Percentiles rank a stretch among this genome's conserved stretches.
Evolutionary conservation across 1,284 basidiomycete species (phyloP).

Genomic region (Cutaneotrichosporon cyanovorans): DNA sequence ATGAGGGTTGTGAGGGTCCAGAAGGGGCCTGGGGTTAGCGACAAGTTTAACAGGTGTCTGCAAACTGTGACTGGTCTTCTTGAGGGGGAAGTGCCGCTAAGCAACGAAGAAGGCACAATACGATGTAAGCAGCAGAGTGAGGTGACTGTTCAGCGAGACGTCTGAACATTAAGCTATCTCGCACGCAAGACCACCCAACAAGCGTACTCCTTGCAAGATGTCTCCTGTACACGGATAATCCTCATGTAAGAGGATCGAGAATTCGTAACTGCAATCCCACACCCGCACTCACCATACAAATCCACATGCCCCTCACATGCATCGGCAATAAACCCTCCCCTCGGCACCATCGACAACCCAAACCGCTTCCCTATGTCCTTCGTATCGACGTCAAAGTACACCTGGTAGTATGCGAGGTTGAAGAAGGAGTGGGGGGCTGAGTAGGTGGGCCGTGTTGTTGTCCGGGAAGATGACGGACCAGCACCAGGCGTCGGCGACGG

Average conservation of each 20-base stretch:
- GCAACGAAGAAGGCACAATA: too few relatives aligned
- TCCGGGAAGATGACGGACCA: background rate
- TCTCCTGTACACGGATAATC: too few relatives aligned
- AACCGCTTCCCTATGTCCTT: slow-evolving; percentile 45
- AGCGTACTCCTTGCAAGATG: too few relatives aligned
- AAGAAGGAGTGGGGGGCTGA: slow-evolving; percentile 38
- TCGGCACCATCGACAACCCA: slow-evolving; percentile 46
- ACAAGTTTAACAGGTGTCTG: background rate
- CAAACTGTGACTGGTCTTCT: background rate
- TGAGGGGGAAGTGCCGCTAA: too few relatives aligned
- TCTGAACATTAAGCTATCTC: too few relatives aligned
- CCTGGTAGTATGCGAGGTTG: slow-evolving; percentile 46
- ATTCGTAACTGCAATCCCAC: too few relatives aligned
- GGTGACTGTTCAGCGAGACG: too few relatives aligned
- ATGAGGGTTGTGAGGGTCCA: slow-evolving; percentile 91
- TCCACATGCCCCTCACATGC: slow-evolving; percentile 48
- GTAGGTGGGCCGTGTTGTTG: background rate
- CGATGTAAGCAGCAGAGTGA: too few relatives aligned
- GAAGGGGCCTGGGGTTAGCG: slow-evolving; percentile 61
- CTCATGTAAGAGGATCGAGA: slow-evolving; percentile 84
- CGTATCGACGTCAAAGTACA: slow-evolving; percentile 50
- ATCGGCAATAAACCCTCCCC: slow-evolving; percentile 46
- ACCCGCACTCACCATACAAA: slow-evolving; percentile 78
- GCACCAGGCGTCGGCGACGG: background rate
- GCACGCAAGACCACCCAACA: too few relatives aligned